These are phyloP conservation scores for Lepidopterella palustris DNA, from an alignment of 495 filamentous ascomycete species.

Conservation along the genomic window DNA sequence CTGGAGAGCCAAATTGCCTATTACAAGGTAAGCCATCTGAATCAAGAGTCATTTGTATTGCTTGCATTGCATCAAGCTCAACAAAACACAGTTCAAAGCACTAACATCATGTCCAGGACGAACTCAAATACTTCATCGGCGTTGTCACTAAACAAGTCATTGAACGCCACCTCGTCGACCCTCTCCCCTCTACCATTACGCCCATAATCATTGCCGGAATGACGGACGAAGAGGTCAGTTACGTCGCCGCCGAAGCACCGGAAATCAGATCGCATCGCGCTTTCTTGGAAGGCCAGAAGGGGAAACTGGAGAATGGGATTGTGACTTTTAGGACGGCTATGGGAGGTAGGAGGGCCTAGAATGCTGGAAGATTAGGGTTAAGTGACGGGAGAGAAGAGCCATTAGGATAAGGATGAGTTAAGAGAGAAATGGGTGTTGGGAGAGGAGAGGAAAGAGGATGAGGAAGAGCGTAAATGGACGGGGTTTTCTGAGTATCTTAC, in stretches of 20 bases:
- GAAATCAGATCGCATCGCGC: constrained; percentile 19
- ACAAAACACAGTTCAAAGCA: background rate
- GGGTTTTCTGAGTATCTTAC: too few relatives aligned
- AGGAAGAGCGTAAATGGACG: too few relatives aligned
- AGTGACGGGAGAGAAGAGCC: too few relatives aligned
- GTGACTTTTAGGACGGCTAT: constrained; percentile 28
- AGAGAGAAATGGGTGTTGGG: too few relatives aligned
- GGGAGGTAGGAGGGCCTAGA: constrained; percentile 7
- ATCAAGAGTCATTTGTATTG: background rate
- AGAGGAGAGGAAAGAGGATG: too few relatives aligned
- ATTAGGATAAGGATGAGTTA: too few relatives aligned
- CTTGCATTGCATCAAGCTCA: background rate
- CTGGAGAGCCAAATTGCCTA: constrained; percentile 21
- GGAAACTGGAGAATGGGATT: constrained; percentile 27
- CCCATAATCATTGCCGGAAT: constrained; percentile 26
- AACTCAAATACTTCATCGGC: constrained; percentile 34
- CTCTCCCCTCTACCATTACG: constrained; percentile 20
- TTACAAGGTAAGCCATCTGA: constrained; percentile 16
- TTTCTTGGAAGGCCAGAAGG: constrained; percentile 20
- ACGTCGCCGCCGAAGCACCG: constrained; percentile 28
- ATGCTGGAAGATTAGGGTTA: background rate
- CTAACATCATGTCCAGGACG: constrained; percentile 15
- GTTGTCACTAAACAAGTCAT: constrained; percentile 33
- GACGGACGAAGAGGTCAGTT: constrained; percentile 29
- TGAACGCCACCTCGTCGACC: constrained; percentile 33